Base-by-base conservation (phyloP, 2,329 filamentous ascomycete genomes). In the Penicillium verrucosum region DNA sequence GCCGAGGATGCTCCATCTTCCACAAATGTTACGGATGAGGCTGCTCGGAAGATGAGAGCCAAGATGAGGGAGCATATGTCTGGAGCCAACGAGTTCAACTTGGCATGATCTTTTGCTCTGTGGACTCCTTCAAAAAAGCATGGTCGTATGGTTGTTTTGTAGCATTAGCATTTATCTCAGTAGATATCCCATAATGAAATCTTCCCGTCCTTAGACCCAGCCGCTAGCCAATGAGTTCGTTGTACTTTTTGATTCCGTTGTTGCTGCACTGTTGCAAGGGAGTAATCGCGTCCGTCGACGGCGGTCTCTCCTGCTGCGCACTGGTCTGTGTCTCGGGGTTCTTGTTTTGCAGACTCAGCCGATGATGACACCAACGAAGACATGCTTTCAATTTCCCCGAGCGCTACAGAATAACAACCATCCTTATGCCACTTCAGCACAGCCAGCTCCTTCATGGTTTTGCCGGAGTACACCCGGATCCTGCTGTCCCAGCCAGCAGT, bases 171-270 rank as follows among this genome's bases (percentile, higher is more conserved):
- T 64, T 60, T 55, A 48, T 63, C 59, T 78, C 67, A 92, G 73
- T 94, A 99, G 57, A 97, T 86, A 77, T 97, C 90, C 94, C 94
- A 99, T 64, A 99, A 77, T 70, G 91, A 96, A 60, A 97, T 85
- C 72, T 95, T 96, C 18, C 93, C 94, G 77, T 97, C 94, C 73
- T 97, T 99, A 54, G 90, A 89, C 1, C 94, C 94, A 1, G 86
- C 90, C 18, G 89, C 94, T 50, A 97, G 73, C 92, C 93, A 97
- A 73, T 97, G 93, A 25, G 88, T 88, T 49, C 78, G 79, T 67
- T 83, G 86, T 11, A 88, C 87, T 65, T 85, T 86, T 36, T 78
- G 78, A 23, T 85, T 78, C 54, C 90, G 80, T 61, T 85, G 82
- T 36, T 86, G 82, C 57, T 85, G 88, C 48, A 91, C 84, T 2